phyloP scores from a whole-genome alignment of 768 basidiomycete genomes.

The Obba rivulosa region DNA sequence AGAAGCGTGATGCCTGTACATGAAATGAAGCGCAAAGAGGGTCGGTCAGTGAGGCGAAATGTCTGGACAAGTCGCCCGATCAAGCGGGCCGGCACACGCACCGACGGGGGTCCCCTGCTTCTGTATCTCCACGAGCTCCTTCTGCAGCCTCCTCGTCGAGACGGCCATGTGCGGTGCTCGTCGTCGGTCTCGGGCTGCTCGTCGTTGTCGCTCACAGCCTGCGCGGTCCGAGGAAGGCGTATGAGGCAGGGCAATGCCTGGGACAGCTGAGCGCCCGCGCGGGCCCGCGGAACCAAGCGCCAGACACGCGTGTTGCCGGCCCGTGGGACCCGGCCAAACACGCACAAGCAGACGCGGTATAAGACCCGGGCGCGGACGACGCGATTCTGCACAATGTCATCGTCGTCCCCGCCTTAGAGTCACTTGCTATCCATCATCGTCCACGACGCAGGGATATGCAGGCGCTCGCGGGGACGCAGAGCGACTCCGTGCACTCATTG shows the following conservation, averaged over 20 bases:
- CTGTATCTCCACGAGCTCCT: constrained; percentile 67
- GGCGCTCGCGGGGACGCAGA: constrained; percentile 22
- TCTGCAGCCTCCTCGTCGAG: constrained; percentile 48
- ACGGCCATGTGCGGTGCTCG: constrained; percentile 8
- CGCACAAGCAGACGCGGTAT: constrained; percentile 9
- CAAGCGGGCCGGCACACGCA: constrained; percentile 24
- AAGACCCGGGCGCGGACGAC: neutral
- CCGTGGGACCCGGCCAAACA: constrained; percentile 4
- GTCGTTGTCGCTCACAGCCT: no score
- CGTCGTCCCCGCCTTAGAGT: constrained; percentile 20
- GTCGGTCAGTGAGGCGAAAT: neutral
- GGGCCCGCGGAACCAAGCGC: no score
- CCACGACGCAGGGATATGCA: constrained; percentile 12
- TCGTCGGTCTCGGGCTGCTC: no score
- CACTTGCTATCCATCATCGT: constrained; percentile 16
- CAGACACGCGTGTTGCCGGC: no score
- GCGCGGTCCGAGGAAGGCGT: no score
- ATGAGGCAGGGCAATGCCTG: no score
- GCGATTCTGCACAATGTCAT: constrained; percentile 14
- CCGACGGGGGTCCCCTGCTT: constrained; percentile 64
- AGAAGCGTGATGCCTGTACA: constrained; percentile 64
- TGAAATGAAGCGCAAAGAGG: no score
- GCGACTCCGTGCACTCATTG: constrained; percentile 9
- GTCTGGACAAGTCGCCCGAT: neutral
- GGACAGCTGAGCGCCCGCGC: no score